phyloP scores from a whole-genome alignment of 1,139 yeast species.

The Saccharomyces hybrid region DNA sequence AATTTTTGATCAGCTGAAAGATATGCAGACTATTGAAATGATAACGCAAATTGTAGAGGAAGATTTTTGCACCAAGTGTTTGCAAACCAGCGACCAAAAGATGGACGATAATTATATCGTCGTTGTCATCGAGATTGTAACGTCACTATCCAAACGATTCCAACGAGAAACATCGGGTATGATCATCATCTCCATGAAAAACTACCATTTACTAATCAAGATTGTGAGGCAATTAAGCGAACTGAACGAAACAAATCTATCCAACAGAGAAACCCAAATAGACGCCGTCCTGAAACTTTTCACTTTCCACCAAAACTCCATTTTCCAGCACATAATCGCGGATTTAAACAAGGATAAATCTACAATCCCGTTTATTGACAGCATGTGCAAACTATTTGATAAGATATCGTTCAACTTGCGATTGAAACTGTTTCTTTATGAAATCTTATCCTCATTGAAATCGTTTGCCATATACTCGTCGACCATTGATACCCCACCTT shows the following conservation, averaged over 20 bases:
- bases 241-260: constrained; percentile 10
- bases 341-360: constrained; percentile 7
- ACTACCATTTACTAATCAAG: constrained; percentile 13
- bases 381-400: constrained; percentile 23
- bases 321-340: constrained; percentile 19
- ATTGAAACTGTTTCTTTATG: constrained; percentile 54
- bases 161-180: constrained; percentile 1
- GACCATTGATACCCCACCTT: constrained; percentile 5
- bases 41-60: constrained; percentile 22
- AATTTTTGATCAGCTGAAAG: constrained; percentile 22
- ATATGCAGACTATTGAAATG: constrained; percentile 10
- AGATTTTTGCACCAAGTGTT: constrained; percentile 21
- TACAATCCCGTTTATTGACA: constrained; percentile 11
- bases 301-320: constrained; percentile 25
- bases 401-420: constrained; percentile 38
- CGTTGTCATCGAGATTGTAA: constrained; percentile 22
- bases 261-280: constrained; percentile 12
- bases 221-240: constrained; percentile 13
- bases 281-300: constrained; percentile 26
- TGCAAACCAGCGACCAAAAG: constrained; percentile 8
- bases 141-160: constrained; percentile 19
- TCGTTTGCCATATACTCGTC: constrained; percentile 24
- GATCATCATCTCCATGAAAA: not conserved
- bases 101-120: constrained; percentile 11
- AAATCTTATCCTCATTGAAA: constrained; percentile 52